phyloP scores from a whole-genome alignment of 257 asterid species.

The Primulina tabacum region DNA sequence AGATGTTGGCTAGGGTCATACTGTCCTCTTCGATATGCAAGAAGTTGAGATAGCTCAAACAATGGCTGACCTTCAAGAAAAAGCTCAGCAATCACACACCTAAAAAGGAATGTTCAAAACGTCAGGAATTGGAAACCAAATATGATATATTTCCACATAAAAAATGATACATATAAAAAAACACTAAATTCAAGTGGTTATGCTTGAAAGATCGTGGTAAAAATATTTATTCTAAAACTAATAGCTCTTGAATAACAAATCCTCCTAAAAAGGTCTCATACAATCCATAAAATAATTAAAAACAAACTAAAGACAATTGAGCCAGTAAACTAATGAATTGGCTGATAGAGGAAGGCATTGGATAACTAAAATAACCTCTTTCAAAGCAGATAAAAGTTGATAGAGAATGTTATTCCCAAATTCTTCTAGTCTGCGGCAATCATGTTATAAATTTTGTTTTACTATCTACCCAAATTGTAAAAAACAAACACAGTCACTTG shows the following conservation, averaged over 20 bases:
- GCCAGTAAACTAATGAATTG: neutral
- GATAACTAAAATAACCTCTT: neutral
- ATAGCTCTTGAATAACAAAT: slow-evolving; percentile 5
- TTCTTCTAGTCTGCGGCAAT: neutral
- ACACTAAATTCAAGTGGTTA: slow-evolving; percentile 16
- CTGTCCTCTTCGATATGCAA: slow-evolving; percentile 98
- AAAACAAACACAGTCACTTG: neutral
- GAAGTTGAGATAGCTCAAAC: slow-evolving; percentile 94
- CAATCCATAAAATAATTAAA: neutral
- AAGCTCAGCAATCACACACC: slow-evolving; percentile 99
- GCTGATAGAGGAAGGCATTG: slow-evolving; percentile 14
- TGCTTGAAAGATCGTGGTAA: slow-evolving; percentile 10
- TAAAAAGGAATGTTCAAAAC: slow-evolving; percentile 37
- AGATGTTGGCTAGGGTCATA: slow-evolving; percentile 96
- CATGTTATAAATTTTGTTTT: neutral
- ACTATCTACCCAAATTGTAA: too few relatives aligned
- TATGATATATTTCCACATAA: slow-evolving; percentile 8
- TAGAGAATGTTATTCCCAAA: neutral
- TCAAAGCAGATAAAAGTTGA: neutral
- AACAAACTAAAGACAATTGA: slow-evolving; percentile 6
- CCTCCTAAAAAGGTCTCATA: neutral
- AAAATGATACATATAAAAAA: neutral
- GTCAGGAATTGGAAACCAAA: slow-evolving; percentile 21
- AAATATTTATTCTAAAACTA: slow-evolving; percentile 11
- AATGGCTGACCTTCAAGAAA: slow-evolving; percentile 98